Conservation (phyloP, 108 stramenopile species). For the Schizochytrium sp. region DNA sequence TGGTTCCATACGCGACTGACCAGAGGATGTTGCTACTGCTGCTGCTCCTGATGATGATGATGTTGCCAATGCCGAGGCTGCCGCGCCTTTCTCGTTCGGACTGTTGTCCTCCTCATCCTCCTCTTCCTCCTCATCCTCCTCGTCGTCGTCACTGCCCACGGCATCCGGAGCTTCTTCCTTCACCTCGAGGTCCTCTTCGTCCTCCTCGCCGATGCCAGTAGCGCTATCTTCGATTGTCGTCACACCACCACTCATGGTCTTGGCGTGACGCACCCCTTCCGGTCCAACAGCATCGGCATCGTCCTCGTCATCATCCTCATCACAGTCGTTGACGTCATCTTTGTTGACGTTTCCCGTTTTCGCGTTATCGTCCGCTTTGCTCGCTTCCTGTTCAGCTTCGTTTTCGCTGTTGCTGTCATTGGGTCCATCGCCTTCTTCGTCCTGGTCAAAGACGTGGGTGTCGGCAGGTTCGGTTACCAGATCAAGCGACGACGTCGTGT, state of each 20-base stretch:
- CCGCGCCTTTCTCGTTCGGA: background rate
- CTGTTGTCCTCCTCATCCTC: background rate
- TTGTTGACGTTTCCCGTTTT: background rate
- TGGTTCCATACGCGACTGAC: no score
- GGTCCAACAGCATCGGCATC: background rate
- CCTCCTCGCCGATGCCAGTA: background rate
- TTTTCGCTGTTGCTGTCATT: no score
- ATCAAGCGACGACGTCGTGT: background rate
- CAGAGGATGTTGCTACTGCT: no score
- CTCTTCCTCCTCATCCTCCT: background rate
- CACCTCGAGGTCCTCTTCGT: background rate
- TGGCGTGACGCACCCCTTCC: background rate
- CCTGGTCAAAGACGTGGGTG: background rate
- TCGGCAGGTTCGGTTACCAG: background rate
- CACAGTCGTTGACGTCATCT: background rate
- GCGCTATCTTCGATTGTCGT: background rate
- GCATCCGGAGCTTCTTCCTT: background rate
- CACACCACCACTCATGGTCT: background rate
- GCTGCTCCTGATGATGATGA: no score
- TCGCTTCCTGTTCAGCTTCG: no score
- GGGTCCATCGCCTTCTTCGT: background rate
- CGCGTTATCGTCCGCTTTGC: no score
- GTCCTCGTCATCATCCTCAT: background rate
- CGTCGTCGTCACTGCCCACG: background rate
- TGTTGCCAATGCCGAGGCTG: no score